phyloP scores from a whole-genome alignment of 139 green algal genomes.

The Trebouxia sp. region DNA sequence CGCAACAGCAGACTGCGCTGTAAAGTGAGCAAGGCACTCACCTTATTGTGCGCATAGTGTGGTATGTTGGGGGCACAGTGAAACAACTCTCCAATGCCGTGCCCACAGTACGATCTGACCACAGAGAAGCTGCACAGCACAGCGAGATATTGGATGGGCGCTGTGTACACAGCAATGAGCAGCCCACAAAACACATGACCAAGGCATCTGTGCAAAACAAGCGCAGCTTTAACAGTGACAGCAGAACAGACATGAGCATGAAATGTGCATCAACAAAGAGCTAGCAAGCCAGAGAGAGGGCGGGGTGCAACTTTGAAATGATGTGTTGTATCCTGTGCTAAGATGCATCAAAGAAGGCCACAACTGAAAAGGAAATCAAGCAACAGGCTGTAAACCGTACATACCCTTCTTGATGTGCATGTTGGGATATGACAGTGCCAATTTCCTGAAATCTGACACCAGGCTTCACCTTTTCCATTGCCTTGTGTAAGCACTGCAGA shows the following conservation, averaged over 20 bases:
- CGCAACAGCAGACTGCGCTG: too few relatives aligned
- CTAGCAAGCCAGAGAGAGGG: not conserved
- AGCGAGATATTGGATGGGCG: not conserved
- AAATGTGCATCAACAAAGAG: not conserved
- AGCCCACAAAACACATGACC: not conserved
- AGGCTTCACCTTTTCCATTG: constrained; percentile 85
- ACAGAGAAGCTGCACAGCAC: constrained; percentile 65
- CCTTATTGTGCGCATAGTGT: constrained; percentile 93
- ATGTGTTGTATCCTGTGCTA: not conserved
- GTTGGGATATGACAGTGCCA: constrained; percentile 85
- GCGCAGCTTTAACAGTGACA: not conserved
- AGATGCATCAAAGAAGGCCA: not conserved
- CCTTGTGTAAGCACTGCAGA: constrained; percentile 79
- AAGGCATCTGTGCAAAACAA: not conserved
- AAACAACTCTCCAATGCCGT: constrained; percentile 97
- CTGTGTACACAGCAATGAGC: not conserved
- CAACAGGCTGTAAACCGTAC: not conserved
- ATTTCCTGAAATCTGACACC: constrained; percentile 90
- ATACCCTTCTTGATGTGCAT: constrained; percentile 54
- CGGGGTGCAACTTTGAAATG: not conserved
- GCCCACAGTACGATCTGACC: constrained; percentile 94
- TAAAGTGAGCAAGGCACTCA: not conserved
- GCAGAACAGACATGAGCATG: not conserved
- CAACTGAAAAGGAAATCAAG: not conserved
- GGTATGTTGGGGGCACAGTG: constrained; percentile 97